Evolutionary conservation across 495 filamentous ascomycete genomes (phyloP), one percentile per base, ranked within the genome.

Genomic region (Hypoxylon trugodes): DNA sequence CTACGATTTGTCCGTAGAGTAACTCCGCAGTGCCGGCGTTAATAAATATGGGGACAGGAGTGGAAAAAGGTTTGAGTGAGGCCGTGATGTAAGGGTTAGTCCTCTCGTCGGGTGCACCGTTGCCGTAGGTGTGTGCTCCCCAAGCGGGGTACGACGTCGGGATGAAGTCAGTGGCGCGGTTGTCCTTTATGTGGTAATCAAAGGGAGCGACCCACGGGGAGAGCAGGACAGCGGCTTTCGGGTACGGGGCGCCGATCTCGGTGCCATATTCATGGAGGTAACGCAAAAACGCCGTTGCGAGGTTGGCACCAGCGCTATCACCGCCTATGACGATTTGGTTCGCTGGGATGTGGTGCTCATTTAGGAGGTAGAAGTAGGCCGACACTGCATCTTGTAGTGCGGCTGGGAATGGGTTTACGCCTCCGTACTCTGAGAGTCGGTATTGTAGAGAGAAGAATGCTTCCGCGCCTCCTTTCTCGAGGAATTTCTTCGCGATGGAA

Each of bases 321-420:
- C n/a, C n/a, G n/a, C n/a, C n/a, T n/a, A n/a, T n/a, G n/a, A n/a
- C n/a, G n/a, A n/a, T n/a, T n/a, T n/a, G n/a, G n/a, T n/a, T n/a
- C n/a, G n/a, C n/a, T n/a, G n/a, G n/a, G n/a, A n/a, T n/a, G n/a
- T n/a, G n/a, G n/a, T n/a, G n/a, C 28, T 65, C 69, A 15, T 72
- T 56, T 16, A 80, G 51, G 3, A 82, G 72, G 53, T 75, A 77
- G 6, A 61, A 48, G 52, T 82, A 82, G 7, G 74, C 65, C 0
- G 78, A 70, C 46, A 82, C 51, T 16, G 69, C 69, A 47, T 82
- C 80, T 71, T 82, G 81, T 1, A 80, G 64, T 3, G 76, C 77
- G 5, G 79, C 81, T 4, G 81, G 78, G 42, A 82, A 81, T 4
- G 65, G 70, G 7, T 72, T 65, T n/a, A 52, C 45, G 1, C 53